phyloP scores from a whole-genome alignment of 2,329 filamentous ascomycete species.

The Epichloe hybrida region DNA sequence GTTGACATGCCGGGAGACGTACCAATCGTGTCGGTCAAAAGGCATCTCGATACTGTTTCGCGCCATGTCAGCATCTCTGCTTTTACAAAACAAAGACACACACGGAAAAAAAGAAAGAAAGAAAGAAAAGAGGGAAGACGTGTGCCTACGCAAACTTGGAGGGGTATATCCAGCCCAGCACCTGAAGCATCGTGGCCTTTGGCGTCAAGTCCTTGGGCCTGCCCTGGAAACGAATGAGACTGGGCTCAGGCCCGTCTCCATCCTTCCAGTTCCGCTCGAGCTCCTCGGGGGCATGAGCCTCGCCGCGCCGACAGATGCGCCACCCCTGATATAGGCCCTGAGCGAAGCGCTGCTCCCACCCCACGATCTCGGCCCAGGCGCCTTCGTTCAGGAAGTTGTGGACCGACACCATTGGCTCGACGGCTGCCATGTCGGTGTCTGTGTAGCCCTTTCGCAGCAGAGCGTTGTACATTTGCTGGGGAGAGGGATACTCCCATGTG shows the following conservation, averaged over 20 bases:
- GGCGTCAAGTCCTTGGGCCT: conserved; percentile 81
- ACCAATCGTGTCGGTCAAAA: conserved; percentile 98
- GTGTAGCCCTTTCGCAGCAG: conserved; percentile 91
- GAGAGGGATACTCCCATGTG: conserved; percentile 96
- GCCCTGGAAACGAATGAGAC: conserved; percentile 76
- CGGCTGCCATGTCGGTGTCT: conserved; percentile 83
- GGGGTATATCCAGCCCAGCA: conserved; percentile 68
- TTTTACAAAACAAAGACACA: too few species aligned
- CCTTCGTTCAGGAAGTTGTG: conserved; percentile 98
- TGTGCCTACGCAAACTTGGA: conserved; percentile 56
- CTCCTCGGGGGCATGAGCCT: conserved; percentile 40
- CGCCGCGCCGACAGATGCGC: conserved; percentile 60
- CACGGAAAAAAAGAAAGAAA: too few species aligned
- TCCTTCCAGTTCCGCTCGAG: conserved; percentile 40
- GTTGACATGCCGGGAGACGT: conserved; percentile 58
- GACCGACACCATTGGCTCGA: conserved; percentile 93
- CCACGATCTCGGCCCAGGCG: conserved; percentile 88
- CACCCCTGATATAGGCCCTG: conserved; percentile 60
- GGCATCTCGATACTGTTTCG: conserved; percentile 57
- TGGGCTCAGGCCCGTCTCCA: conserved; percentile 47
- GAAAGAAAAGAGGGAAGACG: neutral
- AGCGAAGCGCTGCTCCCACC: conserved; percentile 81
- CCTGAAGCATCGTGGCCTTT: conserved; percentile 73
- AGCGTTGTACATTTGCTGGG: conserved; percentile 99
- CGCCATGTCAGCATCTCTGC: conserved; percentile 1